Evolutionary conservation across 306 rosid species (phyloP), one percentile per base, ranked within the genome.

Genomic region (Prinsepia uniflora): DNA sequence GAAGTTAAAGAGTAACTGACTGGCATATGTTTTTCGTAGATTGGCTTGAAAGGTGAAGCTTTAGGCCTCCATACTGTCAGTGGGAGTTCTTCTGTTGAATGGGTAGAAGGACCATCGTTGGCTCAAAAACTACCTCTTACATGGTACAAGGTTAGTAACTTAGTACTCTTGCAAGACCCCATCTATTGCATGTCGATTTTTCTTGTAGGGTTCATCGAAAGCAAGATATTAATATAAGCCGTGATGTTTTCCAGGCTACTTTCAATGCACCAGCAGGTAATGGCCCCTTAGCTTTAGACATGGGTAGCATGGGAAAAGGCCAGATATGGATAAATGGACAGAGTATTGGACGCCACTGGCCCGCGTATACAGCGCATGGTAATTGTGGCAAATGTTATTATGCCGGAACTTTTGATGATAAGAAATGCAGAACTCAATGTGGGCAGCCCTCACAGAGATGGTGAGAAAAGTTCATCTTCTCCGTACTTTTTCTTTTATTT

Each of bases 231-330:
- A 43, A 43, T 43, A 72, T 78, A 36, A 50, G 44, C 40, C 77
- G 52, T 49, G 53, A 39, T 73, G 71, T 83, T 42, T 78, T 53
- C 84, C 84, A 92, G 98, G 76, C 95, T 18, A 85, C 77, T 66
- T 91, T 94, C 22, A 81, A 72, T 52, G 83, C 96, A 34, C 99
- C 97, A 36, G 76, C 66, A 60, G 96, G 95, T 61, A 75, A 84
- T 66, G 92, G 80, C 61, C 97, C 97, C 49, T 68, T 91, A 61
- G 97, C 99, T 75, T 85, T 94, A 63, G 99, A 94, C 69, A 89
- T 91, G 99, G 84, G 83, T 61, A 82, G 84, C 88, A 94, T 94
- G 99, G 99, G 96, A 72, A 94, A 94, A 67, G 99, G 99, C 56
- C 87, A 91, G 63, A 76, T 89, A 39, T 94, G 99, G 99, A 73